Evolutionary conservation across 1,284 basidiomycete species (phyloP).

Genomic region (Melampsora larici-populina): DNA sequence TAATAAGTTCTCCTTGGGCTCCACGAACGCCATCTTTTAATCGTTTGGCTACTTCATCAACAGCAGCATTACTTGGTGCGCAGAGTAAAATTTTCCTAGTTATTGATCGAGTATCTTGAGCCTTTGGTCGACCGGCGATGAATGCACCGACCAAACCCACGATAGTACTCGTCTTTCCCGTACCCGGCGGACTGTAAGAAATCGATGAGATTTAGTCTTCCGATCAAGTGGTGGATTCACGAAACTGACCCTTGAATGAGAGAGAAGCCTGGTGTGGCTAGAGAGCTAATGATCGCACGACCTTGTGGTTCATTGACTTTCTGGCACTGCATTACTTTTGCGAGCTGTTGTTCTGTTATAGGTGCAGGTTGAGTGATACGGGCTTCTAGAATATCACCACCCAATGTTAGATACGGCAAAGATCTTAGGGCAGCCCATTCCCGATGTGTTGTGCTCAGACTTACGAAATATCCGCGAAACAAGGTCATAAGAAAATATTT

Average conservation of each 20-base stretch:
- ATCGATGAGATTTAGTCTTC: slow-evolving; percentile 10
- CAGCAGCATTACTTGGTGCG: slow-evolving; percentile 96
- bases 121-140: slow-evolving; percentile 62
- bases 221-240: too few species aligned
- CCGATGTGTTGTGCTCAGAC: slow-evolving; percentile 82
- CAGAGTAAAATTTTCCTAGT: slow-evolving; percentile 79
- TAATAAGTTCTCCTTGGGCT: slow-evolving; percentile 60
- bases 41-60: slow-evolving; percentile 90
- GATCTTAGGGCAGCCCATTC: slow-evolving; percentile 85
- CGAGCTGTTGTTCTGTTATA: slow-evolving; percentile 60
- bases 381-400: slow-evolving; percentile 67
- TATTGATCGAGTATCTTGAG: slow-evolving; percentile 45
- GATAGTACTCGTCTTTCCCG: slow-evolving; percentile 98
- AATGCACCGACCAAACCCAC: slow-evolving; percentile 87
- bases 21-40: slow-evolving; percentile 73
- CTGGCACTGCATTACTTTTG: slow-evolving; percentile 67
- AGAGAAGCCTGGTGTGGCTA: slow-evolving; percentile 73
- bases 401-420: slow-evolving; percentile 76
- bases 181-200: slow-evolving; percentile 78
- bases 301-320: slow-evolving; percentile 92
- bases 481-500: slow-evolving; percentile 42
- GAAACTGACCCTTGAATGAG: slow-evolving; percentile 84
- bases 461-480: slow-evolving; percentile 53
- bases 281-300: slow-evolving; percentile 74
- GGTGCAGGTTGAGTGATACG: slow-evolving; percentile 59